Base-by-base conservation (phyloP, 2,329 filamentous ascomycete genomes). In the Bipolaris sorokiniana region DNA sequence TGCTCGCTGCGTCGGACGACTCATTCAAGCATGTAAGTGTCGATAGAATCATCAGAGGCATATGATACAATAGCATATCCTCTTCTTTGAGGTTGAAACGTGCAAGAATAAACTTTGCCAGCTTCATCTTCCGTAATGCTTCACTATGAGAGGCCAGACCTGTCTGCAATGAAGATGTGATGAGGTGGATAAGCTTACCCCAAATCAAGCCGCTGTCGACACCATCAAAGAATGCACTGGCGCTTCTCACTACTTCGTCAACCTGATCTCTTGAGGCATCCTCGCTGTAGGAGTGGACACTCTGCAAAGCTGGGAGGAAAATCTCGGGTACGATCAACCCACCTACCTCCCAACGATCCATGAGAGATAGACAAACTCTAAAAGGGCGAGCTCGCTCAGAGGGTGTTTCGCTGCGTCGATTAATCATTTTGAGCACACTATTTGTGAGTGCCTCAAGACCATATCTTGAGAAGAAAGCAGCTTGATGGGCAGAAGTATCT, bases 261-360 rank as follows among this genome's bases (percentile, higher is more conserved):
- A 95, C 92, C 56, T 94, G 87, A 6, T 84, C 78, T 68, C 89
- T 89, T n/a, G 83, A 77, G 10, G 89, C 86, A 49, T 80, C 81
- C 23, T 81, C 79, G 75, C 92, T 88, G 78, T 92, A 98, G 44
- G 82, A 80, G 63, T 89, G 87, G 36, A 96, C 88, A 66, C 89
- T 96, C 71, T 88, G 84, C 66, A 99, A 86, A 23, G 94, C 88
- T 3, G 93, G 90, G 13, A 97, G 81, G 70, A 99, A 98, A 13
- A 98, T 86, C 59, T 92, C 88, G 0, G 93, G 91, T 1, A 98
- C 89, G 45, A 99, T 88, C 16, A 94, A 82, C 1, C 92, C 92
- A 28, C 95, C 95, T 63, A 99, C 94, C 74, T 99, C 95, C 93
- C 92, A 98, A 56, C 93, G 88, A 77, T 99, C 95, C 95, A 99